Conservation (phyloP, 768 basidiomycete genomes). For the Russula abietina region DNA sequence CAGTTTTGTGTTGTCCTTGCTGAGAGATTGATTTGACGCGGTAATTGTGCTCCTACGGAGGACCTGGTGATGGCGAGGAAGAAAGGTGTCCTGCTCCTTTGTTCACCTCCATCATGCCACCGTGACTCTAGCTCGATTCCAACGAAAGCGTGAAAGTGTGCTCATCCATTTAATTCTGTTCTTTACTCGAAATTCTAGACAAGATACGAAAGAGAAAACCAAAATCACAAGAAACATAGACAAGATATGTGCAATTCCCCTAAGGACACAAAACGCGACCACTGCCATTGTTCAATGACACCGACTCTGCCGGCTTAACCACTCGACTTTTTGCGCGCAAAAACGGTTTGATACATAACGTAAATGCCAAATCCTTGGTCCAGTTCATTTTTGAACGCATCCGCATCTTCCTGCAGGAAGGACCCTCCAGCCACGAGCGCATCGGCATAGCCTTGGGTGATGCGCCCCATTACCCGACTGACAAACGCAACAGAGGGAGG, state of each 20-base stretch:
- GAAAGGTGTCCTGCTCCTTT: neutral
- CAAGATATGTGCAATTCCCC: neutral
- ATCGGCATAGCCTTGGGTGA: conserved; percentile 6
- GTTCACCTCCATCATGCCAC: neutral
- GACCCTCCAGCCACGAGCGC: conserved; percentile 12
- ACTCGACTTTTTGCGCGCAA: conserved; percentile 11
- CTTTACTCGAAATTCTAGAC: neutral
- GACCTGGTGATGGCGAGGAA: neutral
- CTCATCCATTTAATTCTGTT: neutral
- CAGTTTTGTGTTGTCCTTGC: neutral
- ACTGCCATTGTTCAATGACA: neutral
- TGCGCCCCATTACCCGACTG: conserved; percentile 7
- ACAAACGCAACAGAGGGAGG: neutral
- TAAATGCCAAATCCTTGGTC: conserved; percentile 3
- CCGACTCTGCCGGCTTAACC: neutral
- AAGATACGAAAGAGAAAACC: neutral
- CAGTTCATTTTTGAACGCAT: conserved; percentile 17
- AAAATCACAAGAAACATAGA: neutral
- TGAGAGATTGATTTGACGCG: neutral
- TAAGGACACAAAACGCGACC: neutral
- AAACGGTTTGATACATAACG: conserved; percentile 19
- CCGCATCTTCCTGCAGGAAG: conserved; percentile 1
- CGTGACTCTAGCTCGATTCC: neutral
- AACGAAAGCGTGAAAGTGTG: neutral
- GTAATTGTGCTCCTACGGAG: too few species aligned